These are phyloP conservation scores for Aspergillus spinulosporus DNA, from an alignment of 2,329 filamentous ascomycete genomes.

Conservation along the genomic window DNA sequence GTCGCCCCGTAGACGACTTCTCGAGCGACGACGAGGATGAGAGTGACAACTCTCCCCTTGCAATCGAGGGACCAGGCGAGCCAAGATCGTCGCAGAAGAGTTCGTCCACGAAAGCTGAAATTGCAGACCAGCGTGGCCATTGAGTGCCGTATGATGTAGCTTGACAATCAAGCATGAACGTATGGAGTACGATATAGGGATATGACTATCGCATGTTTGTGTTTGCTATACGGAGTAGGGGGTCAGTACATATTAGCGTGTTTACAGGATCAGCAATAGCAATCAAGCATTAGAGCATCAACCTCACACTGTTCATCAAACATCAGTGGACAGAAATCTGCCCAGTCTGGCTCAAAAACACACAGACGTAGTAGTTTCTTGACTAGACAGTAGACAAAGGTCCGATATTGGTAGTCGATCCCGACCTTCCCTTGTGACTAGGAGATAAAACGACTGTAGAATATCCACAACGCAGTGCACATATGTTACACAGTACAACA, in stretches of 20 bases:
- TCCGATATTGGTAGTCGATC: too few species aligned
- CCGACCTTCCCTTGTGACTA: too few species aligned
- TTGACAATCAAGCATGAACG: constrained; percentile 6
- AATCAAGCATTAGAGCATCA: background rate
- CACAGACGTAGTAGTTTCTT: too few species aligned
- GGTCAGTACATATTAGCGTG: background rate
- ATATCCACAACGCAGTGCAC: background rate
- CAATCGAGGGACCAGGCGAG: constrained; percentile 35
- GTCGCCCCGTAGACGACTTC: constrained; percentile 29
- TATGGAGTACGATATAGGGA: constrained; percentile 1
- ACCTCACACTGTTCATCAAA: background rate
- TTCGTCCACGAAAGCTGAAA: constrained; percentile 13
- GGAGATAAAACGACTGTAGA: background rate
- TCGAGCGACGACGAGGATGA: constrained; percentile 43
- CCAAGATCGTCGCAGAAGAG: constrained; percentile 19
- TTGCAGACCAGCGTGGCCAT: background rate
- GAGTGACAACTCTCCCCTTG: constrained; percentile 30
- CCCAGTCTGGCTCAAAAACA: too few species aligned
- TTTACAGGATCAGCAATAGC: background rate
- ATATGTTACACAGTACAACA: background rate
- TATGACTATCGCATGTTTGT: background rate
- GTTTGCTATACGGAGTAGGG: background rate
- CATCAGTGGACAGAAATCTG: too few species aligned
- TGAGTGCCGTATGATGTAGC: background rate
- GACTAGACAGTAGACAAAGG: too few species aligned